Evolutionary conservation across 2,329 filamentous ascomycete genomes (phyloP), one percentile per base, ranked within the genome.

Genomic region (Fusarium redolens): DNA sequence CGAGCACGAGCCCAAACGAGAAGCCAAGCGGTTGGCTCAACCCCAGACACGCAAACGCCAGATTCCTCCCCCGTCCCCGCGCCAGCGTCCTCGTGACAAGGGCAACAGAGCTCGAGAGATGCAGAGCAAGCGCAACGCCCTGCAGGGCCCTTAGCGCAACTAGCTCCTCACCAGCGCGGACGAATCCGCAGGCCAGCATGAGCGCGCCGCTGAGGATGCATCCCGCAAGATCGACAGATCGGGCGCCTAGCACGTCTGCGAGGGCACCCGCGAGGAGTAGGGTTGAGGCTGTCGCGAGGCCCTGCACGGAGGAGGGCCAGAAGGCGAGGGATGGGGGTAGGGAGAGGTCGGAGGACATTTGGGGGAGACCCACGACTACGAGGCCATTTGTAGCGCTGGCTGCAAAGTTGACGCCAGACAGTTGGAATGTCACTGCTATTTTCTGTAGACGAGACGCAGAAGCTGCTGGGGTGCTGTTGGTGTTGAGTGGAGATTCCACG

Each of bases 1-100:
- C 86, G 2, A 88, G 69, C 3, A 89, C 83, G 1, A 89, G 76
- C 0, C 87, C 87, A 13, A 87, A 72, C 0, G 85, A 86, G 70
- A 87, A 89, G 0, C 87, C 87, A 0, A 88, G 75, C 0, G 85
- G 83, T 61, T 85, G 83, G 44, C 82, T 83, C 28, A 86, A 74
- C 0, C 87, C 85, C 10, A 87, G 64, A 61, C 82, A 85, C 0
- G 83, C 78, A 68, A 86, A 86, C 0, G 77, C 83, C 4, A 85
- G 58, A 57, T 86, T 86, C 2, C 85, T 79, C 1, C 72, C 72
- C 14, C 79, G 67, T 0, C 84, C 83, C 1, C 70, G 68, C 0
- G 78, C 73, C 8, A 85, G 33, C 10, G 73, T 75, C 22, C 75
- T 71, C 0, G 81, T 78, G 13, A 85, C 69, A 14, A 85, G 78